These are phyloP conservation scores for Claviceps purpurea DNA, from an alignment of 2,329 filamentous ascomycete species.

Conservation along the genomic window DNA sequence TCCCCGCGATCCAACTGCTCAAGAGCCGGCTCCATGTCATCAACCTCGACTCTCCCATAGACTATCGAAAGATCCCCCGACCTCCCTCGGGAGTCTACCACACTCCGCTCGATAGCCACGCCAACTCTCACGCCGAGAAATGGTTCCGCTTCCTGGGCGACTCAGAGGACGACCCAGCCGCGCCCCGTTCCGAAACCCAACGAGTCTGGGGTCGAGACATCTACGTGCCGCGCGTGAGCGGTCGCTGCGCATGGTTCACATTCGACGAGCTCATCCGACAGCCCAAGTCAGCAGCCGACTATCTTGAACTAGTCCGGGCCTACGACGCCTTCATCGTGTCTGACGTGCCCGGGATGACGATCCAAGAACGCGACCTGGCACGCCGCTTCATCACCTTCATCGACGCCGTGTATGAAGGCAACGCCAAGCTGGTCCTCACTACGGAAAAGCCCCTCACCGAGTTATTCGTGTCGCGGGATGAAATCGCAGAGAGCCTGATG, in stretches of 20 bases:
- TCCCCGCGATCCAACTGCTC: conserved; percentile 87
- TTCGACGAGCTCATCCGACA: conserved; percentile 84
- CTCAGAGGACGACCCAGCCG: conserved; percentile 29
- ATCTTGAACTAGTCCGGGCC: conserved; percentile 76
- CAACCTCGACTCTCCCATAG: conserved; percentile 87
- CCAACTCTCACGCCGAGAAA: conserved; percentile 70
- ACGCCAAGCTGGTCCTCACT: conserved; percentile 91
- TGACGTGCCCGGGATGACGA: conserved; percentile 82
- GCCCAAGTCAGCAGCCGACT: conserved; percentile 87
- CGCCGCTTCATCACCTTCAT: conserved; percentile 95
- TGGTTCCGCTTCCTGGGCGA: conserved; percentile 96
- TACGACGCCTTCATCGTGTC: conserved; percentile 92
- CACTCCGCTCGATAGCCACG: conserved; percentile 67
- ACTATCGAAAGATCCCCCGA: conserved; percentile 93
- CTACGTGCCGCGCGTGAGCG: conserved; percentile 73
- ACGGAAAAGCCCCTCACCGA: conserved; percentile 73
- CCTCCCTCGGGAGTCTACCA: conserved; percentile 92
- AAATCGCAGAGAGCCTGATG: conserved; percentile 45
- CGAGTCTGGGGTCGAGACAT: conserved; percentile 90
- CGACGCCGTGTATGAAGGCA: conserved; percentile 83
- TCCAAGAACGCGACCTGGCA: conserved; percentile 73
- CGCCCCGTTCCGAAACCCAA: conserved; percentile 65
- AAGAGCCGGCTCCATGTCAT: conserved; percentile 76
- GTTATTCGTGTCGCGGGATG: conserved; percentile 66
- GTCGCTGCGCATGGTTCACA: conserved; percentile 77